A percentile compares a stretch with the other conserved stretches of the same genome.
phyloP scores from a whole-genome alignment of 1,284 basidiomycete genomes.

The Moesziomyces sp. region DNA sequence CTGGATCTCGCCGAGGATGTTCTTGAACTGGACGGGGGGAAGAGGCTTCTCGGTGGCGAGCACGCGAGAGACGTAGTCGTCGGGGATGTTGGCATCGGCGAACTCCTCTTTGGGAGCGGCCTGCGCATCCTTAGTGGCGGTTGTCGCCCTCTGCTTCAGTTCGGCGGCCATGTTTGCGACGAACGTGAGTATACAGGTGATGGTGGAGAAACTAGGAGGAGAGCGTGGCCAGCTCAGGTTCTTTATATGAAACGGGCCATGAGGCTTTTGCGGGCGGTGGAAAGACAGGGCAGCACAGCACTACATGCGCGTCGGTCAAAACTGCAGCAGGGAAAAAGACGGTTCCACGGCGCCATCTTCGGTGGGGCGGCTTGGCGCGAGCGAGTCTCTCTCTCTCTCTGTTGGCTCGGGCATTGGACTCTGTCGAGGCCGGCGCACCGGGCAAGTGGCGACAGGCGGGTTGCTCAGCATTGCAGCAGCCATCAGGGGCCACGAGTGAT shows the following conservation, averaged over 20 bases:
- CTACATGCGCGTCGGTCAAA: neutral
- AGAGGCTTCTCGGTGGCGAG: slow-evolving; percentile 57
- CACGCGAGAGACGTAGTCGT: slow-evolving; percentile 61
- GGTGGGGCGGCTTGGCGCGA: neutral
- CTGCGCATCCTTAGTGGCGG: slow-evolving; percentile 39
- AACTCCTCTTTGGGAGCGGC: slow-evolving; percentile 52
- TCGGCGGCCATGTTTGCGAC: slow-evolving; percentile 39
- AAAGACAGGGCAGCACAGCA: neutral
- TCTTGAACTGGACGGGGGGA: slow-evolving; percentile 60
- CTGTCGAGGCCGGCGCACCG: neutral
- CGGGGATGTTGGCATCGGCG: slow-evolving; percentile 60
- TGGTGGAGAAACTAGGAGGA: neutral
- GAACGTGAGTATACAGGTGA: neutral
- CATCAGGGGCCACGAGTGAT: neutral
- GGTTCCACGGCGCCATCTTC: neutral
- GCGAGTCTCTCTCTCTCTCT: neutral
- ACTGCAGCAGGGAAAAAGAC: neutral
- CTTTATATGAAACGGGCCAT: neutral
- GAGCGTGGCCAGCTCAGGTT: neutral
- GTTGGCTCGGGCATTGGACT: neutral
- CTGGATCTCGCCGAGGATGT: slow-evolving; percentile 64
- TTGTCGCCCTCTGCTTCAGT: slow-evolving; percentile 44
- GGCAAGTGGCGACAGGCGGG: neutral
- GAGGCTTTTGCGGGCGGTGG: neutral
- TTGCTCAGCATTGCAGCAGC: neutral